Evolutionary conservation across 306 rosid genomes (phyloP).

Genomic region (Heteromeles arbutifolia): DNA sequence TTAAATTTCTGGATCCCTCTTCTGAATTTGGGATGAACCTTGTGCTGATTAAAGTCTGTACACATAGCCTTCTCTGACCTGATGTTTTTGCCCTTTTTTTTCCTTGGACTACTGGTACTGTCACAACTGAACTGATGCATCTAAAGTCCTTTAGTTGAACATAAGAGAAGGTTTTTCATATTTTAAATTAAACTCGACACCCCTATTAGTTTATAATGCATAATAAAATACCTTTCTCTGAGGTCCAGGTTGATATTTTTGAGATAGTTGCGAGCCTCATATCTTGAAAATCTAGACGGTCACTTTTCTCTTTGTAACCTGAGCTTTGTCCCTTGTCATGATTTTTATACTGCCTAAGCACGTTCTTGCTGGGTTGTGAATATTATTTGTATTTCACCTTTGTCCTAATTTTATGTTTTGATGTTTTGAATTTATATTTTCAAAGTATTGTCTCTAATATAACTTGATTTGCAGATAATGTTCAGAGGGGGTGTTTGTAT

Average conservation of each 20-base stretch:
- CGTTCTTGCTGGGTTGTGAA: background rate
- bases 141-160: background rate
- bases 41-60: background rate
- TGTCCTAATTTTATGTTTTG: background rate
- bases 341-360: background rate
- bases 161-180: background rate
- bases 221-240: background rate
- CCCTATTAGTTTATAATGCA: background rate
- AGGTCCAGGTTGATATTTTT: background rate
- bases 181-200: background rate
- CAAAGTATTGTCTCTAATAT: conserved; percentile 6
- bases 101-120: background rate
- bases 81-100: background rate
- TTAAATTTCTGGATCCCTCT: background rate
- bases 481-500: conserved; percentile 38
- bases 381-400: background rate
- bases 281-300: background rate
- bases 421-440: background rate
- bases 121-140: background rate
- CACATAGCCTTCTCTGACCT: background rate
- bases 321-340: background rate
- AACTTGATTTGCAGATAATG: conserved; percentile 36
- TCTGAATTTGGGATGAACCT: background rate
- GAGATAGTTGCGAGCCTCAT: background rate
- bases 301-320: background rate